Percentiles rank a stretch among this genome's conserved stretches.
phyloP scores from a whole-genome alignment of 108 stramenopile genomes.

The Cyclotella choctawhatcheeana region DNA sequence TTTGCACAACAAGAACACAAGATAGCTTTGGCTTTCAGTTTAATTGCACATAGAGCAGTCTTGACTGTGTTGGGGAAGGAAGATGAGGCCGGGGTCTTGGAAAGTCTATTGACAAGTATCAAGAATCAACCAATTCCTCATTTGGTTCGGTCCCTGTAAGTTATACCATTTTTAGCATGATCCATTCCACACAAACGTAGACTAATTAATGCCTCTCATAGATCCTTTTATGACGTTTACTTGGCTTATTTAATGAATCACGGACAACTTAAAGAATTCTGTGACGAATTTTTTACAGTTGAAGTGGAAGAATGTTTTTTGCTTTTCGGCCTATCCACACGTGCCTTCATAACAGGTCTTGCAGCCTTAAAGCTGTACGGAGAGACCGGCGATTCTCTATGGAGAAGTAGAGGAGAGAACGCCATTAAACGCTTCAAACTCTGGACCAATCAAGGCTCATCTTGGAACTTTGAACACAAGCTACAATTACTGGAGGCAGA shows the following conservation, averaged over 20 bases:
- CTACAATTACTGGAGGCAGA: constrained; percentile 22
- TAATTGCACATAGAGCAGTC: too few species aligned
- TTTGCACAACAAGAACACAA: background rate
- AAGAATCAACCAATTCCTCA: too few species aligned
- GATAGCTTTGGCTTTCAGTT: background rate
- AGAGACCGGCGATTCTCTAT: background rate
- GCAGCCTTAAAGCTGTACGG: constrained; percentile 12
- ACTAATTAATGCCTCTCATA: background rate
- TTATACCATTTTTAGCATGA: background rate
- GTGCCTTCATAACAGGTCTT: constrained; percentile 8
- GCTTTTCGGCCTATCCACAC: background rate
- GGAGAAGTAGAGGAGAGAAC: background rate
- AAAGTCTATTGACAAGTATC: too few species aligned
- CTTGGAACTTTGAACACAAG: constrained; percentile 33
- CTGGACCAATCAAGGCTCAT: constrained; percentile 7
- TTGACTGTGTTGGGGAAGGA: too few species aligned
- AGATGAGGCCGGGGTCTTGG: too few species aligned
- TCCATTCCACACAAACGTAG: background rate
- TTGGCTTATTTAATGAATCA: background rate
- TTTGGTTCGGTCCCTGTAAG: background rate
- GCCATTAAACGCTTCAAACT: constrained; percentile 3
- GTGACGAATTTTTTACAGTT: background rate
- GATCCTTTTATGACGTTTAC: constrained; percentile 2
- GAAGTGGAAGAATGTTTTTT: background rate
- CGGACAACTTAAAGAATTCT: background rate